Conservation (phyloP, 2,329 filamentous ascomycete genomes). For the Exophiala mesophila region DNA sequence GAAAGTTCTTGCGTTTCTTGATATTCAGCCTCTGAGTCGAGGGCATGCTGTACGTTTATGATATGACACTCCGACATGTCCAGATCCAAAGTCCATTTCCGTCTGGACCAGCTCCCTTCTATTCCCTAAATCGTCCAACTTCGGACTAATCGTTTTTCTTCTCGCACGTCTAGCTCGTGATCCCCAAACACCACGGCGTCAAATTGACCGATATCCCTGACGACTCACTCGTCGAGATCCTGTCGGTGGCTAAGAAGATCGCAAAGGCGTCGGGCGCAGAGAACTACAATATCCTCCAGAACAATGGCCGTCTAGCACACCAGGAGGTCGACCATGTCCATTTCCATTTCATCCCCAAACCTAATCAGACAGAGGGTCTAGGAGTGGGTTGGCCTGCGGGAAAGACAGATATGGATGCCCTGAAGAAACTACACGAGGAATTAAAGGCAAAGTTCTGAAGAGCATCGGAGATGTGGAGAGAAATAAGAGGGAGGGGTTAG, state of each 20-base stretch:
- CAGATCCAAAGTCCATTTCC: too few species aligned
- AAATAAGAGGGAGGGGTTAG: background rate
- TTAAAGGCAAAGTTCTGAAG: conserved; percentile 81
- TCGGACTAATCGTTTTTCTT: background rate
- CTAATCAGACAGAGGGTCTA: conserved; percentile 74
- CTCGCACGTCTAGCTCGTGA: conserved; percentile 65
- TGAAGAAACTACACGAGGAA: conserved; percentile 75
- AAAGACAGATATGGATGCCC: conserved; percentile 69
- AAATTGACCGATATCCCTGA: conserved; percentile 93
- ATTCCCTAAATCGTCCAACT: conserved; percentile 2
- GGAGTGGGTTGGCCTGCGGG: conserved; percentile 74
- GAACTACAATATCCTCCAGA: conserved; percentile 93
- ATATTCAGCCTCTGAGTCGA: conserved; percentile 82
- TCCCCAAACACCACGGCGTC: conserved; percentile 88
- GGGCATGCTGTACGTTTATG: conserved; percentile 78
- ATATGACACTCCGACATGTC: too few species aligned
- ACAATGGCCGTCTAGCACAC: conserved; percentile 88
- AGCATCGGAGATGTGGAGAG: background rate
- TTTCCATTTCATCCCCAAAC: conserved; percentile 98
- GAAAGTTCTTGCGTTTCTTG: conserved; percentile 90
- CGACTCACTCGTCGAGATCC: conserved; percentile 73
- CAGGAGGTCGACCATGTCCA: conserved; percentile 93
- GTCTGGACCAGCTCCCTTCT: background rate
- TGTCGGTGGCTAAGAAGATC: conserved; percentile 85
- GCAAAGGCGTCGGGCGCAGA: conserved; percentile 67